Evolutionary conservation across 805 yeast species (phyloP), one percentile per base, ranked within the genome.

Genomic region (Candida qinlingensis): DNA sequence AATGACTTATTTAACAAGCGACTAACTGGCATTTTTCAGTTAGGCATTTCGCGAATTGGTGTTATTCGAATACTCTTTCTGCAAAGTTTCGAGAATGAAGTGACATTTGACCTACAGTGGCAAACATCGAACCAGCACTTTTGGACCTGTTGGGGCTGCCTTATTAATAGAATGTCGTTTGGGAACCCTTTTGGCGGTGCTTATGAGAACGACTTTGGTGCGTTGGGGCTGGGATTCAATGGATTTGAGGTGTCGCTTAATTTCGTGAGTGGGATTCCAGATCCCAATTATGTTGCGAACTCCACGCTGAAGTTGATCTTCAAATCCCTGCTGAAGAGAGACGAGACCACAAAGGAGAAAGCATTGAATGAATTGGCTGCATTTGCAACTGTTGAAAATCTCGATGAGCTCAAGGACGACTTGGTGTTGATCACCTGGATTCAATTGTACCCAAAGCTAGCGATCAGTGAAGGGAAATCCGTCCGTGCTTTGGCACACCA

Each of bases 301-400:
- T 71, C 84, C 2, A 68, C 70, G 9, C 64, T 85, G 48, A 76
- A 77, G 39, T 69, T 90, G 9, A 70, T 82, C n/a, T 85, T 90
- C 71, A 90, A 86, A 61, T 79, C 86, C 8, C 65, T 91, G 44
- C 62, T 85, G 62, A 91, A 90, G 65, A 79, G 85, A 60, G 96
- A 90, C 59, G 76, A 83, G 6, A 82, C 80, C n/a, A 92, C 98
- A 0, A 86, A 83, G 60, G 96, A 88, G 56, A 87, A 84, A 61
- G 89, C 94, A 1, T 69, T 89, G 28, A 61, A 55, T 6, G 95
- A 86, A 39, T 61, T 85, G 31, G 57, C 72, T 3, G 57, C 63
- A 4, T 59, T 66, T 31, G 52, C 77, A 3, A 43, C 55, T 19
- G 34, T 42, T 11, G 51, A 42, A 5, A 50, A 57, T 5, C 50